Evolutionary conservation across 495 filamentous ascomycete genomes (phyloP), one percentile per base, ranked within the genome.

Genomic region (Neurospora hispaniola): DNA sequence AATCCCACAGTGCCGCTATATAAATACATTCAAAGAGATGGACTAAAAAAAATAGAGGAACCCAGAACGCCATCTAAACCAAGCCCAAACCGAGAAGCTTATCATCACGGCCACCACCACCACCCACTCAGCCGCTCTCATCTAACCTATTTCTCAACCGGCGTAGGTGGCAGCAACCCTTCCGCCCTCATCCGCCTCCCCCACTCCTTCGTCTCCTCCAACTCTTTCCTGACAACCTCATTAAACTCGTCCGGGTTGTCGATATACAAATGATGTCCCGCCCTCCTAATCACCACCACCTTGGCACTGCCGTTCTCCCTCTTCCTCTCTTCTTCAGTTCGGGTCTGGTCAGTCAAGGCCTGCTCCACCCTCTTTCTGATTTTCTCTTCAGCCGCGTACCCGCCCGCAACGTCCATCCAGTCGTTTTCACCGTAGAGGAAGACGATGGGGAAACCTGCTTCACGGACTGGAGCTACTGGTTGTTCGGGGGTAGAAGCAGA

Each of bases 401-500:
- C 96, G 18, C 95, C 96, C 0, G 88, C 88, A 14, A 95, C 89
- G 76, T 98, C 96, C 96, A 99, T 98, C 96, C 96, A 99, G 84
- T 99, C 96, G 77, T 94, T 89, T 77, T 97, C 94, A 71, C 96
- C 96, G 77, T 99, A 99, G 90, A 98, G 92, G 77, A 98, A 88
- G 12, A 98, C 88, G 41, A 97, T 85, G 0, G 96, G 96, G 70
- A 94, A 84, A 5, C 94, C 95, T 4, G 86, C 91, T 77, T 97
- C 93, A 9, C 78, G 79, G 8, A 43, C 42, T 43, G 42, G 42
- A 14, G 42, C 42, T 43, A 14, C 14, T 16, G 12, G 27, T 3
- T 38, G 35, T 38, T 38, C 35, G 5, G 35, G 35, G 35, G 35
- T 38, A 46, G 43, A 18, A 4, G 18, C n/a, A 20, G 44, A 46